These are phyloP conservation scores for Penicillium nucicola DNA, from an alignment of 495 filamentous ascomycete genomes.

Conservation along the genomic window DNA sequence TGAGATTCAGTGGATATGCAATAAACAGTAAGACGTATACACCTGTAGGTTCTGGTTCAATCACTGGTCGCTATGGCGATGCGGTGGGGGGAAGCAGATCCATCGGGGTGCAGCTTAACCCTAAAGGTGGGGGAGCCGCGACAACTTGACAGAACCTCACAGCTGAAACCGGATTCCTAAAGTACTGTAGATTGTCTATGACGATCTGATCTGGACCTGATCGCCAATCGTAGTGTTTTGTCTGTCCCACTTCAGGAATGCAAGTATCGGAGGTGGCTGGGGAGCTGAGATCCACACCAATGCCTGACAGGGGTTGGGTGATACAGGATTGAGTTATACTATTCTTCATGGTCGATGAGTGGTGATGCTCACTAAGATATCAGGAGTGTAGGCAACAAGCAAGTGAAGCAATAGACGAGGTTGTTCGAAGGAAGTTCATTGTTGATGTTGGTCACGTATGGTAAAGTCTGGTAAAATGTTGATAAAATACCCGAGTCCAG, in stretches of 20 bases:
- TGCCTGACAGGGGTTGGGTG: conserved; percentile 12
- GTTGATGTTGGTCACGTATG: not conserved
- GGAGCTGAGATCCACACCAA: conserved; percentile 21
- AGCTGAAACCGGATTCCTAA: conserved; percentile 24
- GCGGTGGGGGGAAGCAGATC: conserved; percentile 6
- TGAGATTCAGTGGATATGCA: not conserved
- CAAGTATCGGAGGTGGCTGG: conserved; percentile 26
- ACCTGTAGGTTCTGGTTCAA: not conserved
- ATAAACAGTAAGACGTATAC: not conserved
- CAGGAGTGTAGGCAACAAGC: not conserved
- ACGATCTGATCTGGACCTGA: conserved; percentile 18
- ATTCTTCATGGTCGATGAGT: too few species aligned
- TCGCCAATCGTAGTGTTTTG: conserved; percentile 17
- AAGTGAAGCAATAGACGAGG: not conserved
- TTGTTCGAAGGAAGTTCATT: not conserved
- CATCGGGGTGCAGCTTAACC: conserved; percentile 8
- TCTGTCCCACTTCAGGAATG: conserved; percentile 16
- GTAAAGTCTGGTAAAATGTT: too few species aligned
- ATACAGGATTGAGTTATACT: not conserved
- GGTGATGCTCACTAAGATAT: not conserved
- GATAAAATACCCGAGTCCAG: conserved; percentile 14
- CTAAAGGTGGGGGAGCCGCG: conserved; percentile 15
- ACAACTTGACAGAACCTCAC: conserved; percentile 13
- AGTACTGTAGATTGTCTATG: conserved; percentile 9
- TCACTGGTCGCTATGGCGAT: conserved; percentile 24